Conservation (phyloP, 768 basidiomycete species). For the Strobilomyces confusus region DNA sequence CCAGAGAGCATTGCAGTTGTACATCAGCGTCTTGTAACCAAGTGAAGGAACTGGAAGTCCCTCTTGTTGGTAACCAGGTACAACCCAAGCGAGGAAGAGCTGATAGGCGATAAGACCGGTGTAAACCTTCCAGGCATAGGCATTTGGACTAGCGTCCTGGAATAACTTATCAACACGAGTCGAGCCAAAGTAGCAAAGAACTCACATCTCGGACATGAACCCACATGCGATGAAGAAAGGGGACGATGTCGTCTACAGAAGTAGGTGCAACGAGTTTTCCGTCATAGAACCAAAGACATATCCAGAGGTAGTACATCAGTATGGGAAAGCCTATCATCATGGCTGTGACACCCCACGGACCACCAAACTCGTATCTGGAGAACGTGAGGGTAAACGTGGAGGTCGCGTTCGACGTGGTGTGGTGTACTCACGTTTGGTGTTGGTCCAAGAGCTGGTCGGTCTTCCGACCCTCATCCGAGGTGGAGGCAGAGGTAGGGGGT, state of each 20-base stretch:
- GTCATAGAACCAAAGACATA: conserved; percentile 94
- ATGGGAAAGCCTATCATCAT: conserved; percentile 95
- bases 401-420: background rate
- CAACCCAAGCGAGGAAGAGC: conserved; percentile 81
- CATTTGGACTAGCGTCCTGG: conserved; percentile 88
- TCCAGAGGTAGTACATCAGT: conserved; percentile 99
- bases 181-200: background rate
- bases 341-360: conserved; percentile 82
- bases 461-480: conserved; percentile 71
- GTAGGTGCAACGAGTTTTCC: conserved; percentile 71
- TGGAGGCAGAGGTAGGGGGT: conserved; percentile 16
- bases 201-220: conserved; percentile 74
- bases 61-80: conserved; percentile 92
- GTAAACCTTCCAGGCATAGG: conserved; percentile 89
- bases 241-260: conserved; percentile 64
- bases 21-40: conserved; percentile 86
- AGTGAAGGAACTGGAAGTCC: conserved; percentile 96
- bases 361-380: conserved; percentile 91
- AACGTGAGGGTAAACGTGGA: conserved; percentile 1
- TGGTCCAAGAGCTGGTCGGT: conserved; percentile 70
- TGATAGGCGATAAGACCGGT: conserved; percentile 84
- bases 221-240: conserved; percentile 83
- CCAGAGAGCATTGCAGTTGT: conserved; percentile 93
- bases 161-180: background rate
- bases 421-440: conserved; percentile 50